Evolutionary conservation across 2,329 filamentous ascomycete genomes (phyloP).

Genomic region (Nakataea oryzae): DNA sequence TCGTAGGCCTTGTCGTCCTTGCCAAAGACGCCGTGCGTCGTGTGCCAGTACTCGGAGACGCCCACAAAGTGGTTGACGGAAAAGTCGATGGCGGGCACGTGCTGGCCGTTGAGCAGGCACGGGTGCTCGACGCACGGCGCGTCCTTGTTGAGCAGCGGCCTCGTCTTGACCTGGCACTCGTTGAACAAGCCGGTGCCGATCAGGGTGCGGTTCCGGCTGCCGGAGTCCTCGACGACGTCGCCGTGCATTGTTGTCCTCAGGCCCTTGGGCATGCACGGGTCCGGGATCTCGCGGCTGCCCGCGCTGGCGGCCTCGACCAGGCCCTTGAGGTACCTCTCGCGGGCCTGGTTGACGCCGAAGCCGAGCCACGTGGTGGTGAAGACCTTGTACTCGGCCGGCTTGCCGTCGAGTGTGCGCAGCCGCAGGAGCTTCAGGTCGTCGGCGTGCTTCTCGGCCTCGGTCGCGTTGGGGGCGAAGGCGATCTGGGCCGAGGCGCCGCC

Average conservation of each 20-base stretch:
- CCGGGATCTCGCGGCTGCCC: slow-evolving; percentile 59
- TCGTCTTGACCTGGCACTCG: slow-evolving; percentile 72
- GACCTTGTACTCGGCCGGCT: slow-evolving; percentile 69
- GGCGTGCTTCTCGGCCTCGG: slow-evolving; percentile 80
- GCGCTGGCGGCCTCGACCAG: slow-evolving; percentile 47
- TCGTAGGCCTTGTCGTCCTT: slow-evolving; percentile 78
- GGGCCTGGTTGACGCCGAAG: slow-evolving; percentile 92
- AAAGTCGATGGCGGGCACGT: slow-evolving; percentile 93
- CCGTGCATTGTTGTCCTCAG: slow-evolving; percentile 67
- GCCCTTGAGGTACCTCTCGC: slow-evolving; percentile 70
- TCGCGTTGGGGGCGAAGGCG: slow-evolving; percentile 88
- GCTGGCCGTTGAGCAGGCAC: slow-evolving; percentile 81
- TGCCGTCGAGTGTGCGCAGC: slow-evolving; percentile 72
- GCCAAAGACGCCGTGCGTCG: slow-evolving; percentile 87
- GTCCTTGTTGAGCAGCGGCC: slow-evolving; percentile 83
- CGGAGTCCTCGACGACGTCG: slow-evolving; percentile 28
- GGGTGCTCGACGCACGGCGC: slow-evolving; percentile 72
- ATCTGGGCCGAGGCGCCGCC: slow-evolving; percentile 96
- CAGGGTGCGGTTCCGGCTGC: slow-evolving; percentile 37
- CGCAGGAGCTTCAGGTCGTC: slow-evolving; percentile 81
- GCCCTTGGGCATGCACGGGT: slow-evolving; percentile 80
- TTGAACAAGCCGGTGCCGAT: slow-evolving; percentile 81
- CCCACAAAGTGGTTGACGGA: slow-evolving; percentile 96
- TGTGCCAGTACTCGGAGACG: slow-evolving; percentile 98
- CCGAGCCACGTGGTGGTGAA: slow-evolving; percentile 97